Evolutionary conservation across 768 basidiomycete species (phyloP).

Genomic region (Boletellus sp.): DNA sequence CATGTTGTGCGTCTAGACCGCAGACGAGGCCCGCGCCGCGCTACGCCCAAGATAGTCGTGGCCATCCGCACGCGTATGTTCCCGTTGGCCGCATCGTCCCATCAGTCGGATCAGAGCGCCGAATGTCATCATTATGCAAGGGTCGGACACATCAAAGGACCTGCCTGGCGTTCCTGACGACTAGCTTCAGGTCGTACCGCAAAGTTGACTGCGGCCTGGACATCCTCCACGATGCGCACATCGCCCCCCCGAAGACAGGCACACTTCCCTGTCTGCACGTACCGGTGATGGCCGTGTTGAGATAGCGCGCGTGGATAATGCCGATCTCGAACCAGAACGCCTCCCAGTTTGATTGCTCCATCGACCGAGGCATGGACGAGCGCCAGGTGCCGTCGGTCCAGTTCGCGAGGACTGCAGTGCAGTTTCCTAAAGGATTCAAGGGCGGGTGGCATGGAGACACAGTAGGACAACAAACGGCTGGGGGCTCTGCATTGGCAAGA

Average conservation of each 20-base stretch:
- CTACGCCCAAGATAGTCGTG: constrained; percentile 43
- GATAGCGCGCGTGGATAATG: constrained; percentile 36
- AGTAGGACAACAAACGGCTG: too few species aligned
- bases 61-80: too few species aligned
- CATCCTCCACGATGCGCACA: constrained; percentile 19
- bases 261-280: constrained; percentile 24
- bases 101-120: too few species aligned
- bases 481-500: too few species aligned
- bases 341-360: constrained; percentile 35
- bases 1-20: constrained; percentile 43
- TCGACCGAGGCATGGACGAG: constrained; percentile 37
- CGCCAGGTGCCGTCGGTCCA: constrained; percentile 39
- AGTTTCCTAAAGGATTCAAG: too few species aligned
- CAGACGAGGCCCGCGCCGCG: constrained; percentile 36
- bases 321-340: constrained; percentile 38
- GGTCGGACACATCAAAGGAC: too few species aligned
- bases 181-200: constrained; percentile 19
- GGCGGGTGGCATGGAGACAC: constrained; percentile 17
- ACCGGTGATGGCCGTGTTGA: constrained; percentile 31
- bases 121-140: too few species aligned
- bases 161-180: constrained; percentile 29
- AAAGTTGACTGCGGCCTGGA: constrained; percentile 26
- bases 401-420: constrained; percentile 25
- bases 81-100: too few species aligned
- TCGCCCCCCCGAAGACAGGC: constrained; percentile 24